Conservation (phyloP, 495 filamentous ascomycete genomes). For the Aspergillus steynii region DNA sequence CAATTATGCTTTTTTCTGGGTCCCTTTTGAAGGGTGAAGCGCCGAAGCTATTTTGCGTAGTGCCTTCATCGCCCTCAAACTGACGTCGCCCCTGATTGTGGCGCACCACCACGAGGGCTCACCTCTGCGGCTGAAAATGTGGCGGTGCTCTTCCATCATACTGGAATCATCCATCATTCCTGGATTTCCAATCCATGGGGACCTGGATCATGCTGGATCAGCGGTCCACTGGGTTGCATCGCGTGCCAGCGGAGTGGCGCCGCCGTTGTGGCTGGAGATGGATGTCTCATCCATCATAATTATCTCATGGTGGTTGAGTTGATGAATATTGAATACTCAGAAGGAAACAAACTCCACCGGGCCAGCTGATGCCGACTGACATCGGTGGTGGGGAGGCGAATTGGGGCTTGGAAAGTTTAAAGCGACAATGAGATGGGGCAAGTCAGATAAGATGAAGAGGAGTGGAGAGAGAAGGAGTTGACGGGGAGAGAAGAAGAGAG, state of each 20-base stretch:
- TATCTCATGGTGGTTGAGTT: background rate
- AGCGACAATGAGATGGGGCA: background rate
- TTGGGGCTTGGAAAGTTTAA: background rate
- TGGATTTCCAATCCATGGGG: background rate
- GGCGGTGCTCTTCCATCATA: background rate
- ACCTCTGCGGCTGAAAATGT: background rate
- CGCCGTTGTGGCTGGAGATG: background rate
- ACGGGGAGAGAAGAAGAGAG: background rate
- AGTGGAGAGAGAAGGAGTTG: background rate
- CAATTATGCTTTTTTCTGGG: slow-evolving; percentile 6
- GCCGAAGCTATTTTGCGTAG: no score
- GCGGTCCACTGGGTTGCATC: background rate
- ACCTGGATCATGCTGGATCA: no score
- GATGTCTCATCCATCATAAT: background rate
- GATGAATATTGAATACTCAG: background rate
- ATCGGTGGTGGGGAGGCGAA: background rate
- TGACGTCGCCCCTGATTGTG: background rate
- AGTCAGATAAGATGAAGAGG: background rate
- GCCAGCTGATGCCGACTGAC: background rate
- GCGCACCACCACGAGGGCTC: background rate
- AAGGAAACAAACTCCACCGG: background rate
- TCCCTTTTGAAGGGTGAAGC: background rate
- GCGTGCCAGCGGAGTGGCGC: background rate
- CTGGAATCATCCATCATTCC: background rate
- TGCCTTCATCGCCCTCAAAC: background rate